Conservation (phyloP, 805 yeast species). For the Sugiyamaella mastotermitis region DNA sequence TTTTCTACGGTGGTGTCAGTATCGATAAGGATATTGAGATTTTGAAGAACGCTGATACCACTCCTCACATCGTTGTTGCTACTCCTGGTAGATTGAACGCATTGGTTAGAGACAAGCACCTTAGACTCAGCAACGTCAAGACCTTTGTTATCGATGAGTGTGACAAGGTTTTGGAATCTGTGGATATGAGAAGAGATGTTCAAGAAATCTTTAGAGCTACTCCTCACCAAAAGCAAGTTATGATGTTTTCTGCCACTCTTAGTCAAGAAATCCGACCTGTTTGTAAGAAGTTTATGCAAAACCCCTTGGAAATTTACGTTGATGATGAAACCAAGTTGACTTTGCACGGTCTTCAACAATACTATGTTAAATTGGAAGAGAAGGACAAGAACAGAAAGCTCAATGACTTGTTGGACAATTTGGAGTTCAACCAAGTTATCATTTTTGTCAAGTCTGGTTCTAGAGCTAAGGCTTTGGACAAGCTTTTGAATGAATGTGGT, state of each 20-base stretch:
- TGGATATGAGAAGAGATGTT: constrained; percentile 96
- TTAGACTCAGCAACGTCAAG: constrained; percentile 83
- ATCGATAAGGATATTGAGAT: constrained; percentile 79
- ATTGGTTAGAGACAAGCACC: constrained; percentile 81
- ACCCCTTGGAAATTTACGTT: constrained; percentile 93
- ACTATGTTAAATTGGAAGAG: constrained; percentile 83
- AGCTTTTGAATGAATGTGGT: constrained; percentile 80
- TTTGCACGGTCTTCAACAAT: constrained; percentile 96
- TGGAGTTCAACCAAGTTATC: constrained; percentile 97
- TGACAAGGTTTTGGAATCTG: constrained; percentile 89
- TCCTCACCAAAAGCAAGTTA: constrained; percentile 97
- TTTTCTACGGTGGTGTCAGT: constrained; percentile 93
- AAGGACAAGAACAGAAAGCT: constrained; percentile 88
- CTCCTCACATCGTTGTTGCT: constrained; percentile 95
- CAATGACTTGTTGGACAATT: constrained; percentile 84
- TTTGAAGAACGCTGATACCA: constrained; percentile 83
- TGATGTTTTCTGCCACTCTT: constrained; percentile 98
- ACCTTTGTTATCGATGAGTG: constrained; percentile 96
- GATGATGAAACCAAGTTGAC: constrained; percentile 98
- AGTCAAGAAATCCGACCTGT: constrained; percentile 92
- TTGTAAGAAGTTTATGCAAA: constrained; percentile 97
- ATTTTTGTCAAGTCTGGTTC: constrained; percentile 87
- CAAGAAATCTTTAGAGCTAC: constrained; percentile 97
- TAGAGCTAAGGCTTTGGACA: constrained; percentile 89
- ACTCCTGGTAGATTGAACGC: constrained; percentile 98